Evolutionary conservation across 2,329 filamentous ascomycete species (phyloP), one percentile per base, ranked within the genome.

Genomic region (Fusarium paranaense): DNA sequence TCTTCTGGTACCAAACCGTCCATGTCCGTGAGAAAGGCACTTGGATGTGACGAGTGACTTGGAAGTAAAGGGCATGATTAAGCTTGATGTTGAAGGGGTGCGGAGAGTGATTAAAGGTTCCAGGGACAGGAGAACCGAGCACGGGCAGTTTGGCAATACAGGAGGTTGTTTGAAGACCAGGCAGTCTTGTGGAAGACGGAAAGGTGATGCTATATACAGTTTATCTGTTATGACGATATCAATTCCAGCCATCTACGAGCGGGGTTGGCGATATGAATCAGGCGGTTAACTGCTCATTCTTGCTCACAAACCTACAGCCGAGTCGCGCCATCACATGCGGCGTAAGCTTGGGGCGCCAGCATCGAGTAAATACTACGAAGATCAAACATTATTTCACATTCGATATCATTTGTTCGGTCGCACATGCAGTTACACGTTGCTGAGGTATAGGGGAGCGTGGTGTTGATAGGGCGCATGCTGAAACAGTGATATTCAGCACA

Each of bases 231-330:
- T 42, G 22, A n/a, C 1, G n/a, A 35, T 27, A 59, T 40, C 18
- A 4, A 32, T 27, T 27, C 16, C 4, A 38, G 25, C 11, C 16
- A 7, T 42, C 16, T 22, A 45, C n/a, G 14, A 32, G 58, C 38
- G 58, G 38, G 40, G 27, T 47, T 33, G 13, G 35, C 38, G 38
- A 25, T 22, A n/a, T 61, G 27, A 45, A 45, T 22, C 37, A 33
- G 38, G 38, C n/a, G 57, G 22, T 45, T 42, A 60, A 61, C 58
- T 47, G 38, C 58, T 30, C 58, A 61, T 61, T n/a, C 58, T 61
- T 61, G 58, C 58, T 61, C 58, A 61, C 3, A 18, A 45, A 42
- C 16, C 16, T 30, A 40, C 25, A 58, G 33, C 10, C 7, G 18
- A 27, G 56, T 59, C 35, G 56, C 25, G 32, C 56, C 35, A 59